phyloP scores from a whole-genome alignment of 73 alveolate genomes.

The Stentor coeruleus region DNA sequence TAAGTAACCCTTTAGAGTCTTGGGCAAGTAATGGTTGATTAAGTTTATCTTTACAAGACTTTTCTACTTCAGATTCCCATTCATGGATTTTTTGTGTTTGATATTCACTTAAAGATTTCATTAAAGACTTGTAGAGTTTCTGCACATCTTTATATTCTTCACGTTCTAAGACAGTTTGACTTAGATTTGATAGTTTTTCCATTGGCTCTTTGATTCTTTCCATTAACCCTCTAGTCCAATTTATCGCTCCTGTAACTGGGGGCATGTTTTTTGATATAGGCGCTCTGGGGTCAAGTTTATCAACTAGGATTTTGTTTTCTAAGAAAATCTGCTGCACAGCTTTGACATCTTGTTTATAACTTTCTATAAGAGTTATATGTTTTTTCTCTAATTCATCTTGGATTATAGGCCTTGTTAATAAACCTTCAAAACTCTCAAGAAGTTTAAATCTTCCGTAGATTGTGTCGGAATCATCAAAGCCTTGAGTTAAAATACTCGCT shows the following conservation, averaged over 20 bases:
- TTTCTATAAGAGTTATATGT: constrained; percentile 95
- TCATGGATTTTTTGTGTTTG: constrained; percentile 84
- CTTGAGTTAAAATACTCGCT: constrained; percentile 97
- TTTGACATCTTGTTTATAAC: constrained; percentile 94
- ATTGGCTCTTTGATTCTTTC: constrained; percentile 99
- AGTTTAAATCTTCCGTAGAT: constrained; percentile 76
- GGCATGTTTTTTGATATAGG: constrained; percentile 99
- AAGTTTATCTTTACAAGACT: constrained; percentile 82
- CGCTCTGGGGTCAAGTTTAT: constrained; percentile 89
- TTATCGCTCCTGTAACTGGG: constrained; percentile 99
- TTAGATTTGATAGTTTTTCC: constrained; percentile 90
- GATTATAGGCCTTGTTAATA: constrained; percentile 98
- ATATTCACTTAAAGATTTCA: constrained; percentile 93
- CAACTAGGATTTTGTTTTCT: constrained; percentile 96
- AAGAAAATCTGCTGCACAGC: constrained; percentile 86
- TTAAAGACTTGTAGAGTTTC: constrained; percentile 91
- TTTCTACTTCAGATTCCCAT: constrained; percentile 97
- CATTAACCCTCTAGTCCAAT: constrained; percentile 97
- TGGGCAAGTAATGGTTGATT: constrained; percentile 83
- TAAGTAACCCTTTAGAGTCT: constrained; percentile 77
- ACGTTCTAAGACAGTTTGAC: constrained; percentile 90
- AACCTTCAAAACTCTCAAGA: constrained; percentile 98
- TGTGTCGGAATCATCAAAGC: constrained; percentile 94
- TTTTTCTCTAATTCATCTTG: constrained; percentile 99
- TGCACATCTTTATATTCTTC: constrained; percentile 98